A percentile compares a stretch with the other conserved stretches of the same genome.
phyloP scores from a whole-genome alignment of 768 basidiomycete genomes.

The Pholiota microspora region DNA sequence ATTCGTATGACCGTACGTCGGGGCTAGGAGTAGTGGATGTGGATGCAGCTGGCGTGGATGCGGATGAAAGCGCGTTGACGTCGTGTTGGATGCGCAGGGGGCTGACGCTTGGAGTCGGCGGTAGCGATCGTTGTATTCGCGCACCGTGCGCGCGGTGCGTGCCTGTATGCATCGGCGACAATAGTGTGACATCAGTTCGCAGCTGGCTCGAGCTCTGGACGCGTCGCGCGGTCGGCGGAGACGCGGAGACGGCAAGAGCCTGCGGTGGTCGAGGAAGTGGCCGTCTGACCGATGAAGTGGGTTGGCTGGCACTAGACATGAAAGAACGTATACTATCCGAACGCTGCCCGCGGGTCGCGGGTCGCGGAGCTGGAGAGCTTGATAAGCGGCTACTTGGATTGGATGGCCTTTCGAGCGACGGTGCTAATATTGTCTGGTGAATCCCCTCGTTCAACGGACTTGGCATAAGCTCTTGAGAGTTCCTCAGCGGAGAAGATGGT shows the following conservation, averaged over 20 bases:
- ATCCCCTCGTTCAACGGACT: neutral
- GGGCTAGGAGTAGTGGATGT: no score
- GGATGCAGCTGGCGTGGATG: neutral
- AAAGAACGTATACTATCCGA: conserved; percentile 10
- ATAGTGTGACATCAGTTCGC: conserved; percentile 6
- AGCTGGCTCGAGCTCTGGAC: conserved; percentile 20
- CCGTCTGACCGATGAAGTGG: conserved; percentile 1
- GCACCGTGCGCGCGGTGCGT: conserved; percentile 2
- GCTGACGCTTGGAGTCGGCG: conserved; percentile 33
- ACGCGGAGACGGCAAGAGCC: neutral
- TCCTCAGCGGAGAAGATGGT: conserved; percentile 12
- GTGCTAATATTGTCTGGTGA: neutral
- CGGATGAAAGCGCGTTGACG: neutral
- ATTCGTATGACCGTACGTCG: no score
- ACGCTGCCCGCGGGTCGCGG: neutral
- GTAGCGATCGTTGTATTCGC: conserved; percentile 34
- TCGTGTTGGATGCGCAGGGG: neutral
- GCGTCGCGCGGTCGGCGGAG: conserved; percentile 9
- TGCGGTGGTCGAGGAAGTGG: conserved; percentile 15
- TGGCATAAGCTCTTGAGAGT: neutral
- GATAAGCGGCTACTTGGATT: neutral
- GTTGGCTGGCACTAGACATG: conserved; percentile 7
- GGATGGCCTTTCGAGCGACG: neutral
- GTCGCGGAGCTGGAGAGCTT: neutral
- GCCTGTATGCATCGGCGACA: neutral